Conservation (phyloP, 768 basidiomycete species). For the Bullera alba region DNA sequence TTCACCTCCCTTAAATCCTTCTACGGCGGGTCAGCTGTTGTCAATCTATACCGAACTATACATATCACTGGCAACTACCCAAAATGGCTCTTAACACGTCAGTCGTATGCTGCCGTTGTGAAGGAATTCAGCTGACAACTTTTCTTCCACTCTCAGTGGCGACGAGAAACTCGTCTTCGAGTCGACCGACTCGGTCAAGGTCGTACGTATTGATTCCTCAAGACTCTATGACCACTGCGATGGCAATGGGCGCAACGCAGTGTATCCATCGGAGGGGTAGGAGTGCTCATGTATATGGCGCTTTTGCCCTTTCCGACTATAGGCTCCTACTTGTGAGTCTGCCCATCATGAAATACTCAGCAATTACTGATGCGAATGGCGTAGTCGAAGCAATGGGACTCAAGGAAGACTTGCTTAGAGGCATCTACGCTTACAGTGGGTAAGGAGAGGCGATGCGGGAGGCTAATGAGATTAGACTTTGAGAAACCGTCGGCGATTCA, state of each 20-base stretch:
- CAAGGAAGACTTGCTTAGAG: conserved; percentile 46
- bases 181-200: conserved; percentile 78
- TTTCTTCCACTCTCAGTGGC: conserved; percentile 52
- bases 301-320: conserved; percentile 44
- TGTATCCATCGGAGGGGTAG: conserved; percentile 38
- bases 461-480: conserved; percentile 49
- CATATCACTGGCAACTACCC: no score
- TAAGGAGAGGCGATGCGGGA: background rate
- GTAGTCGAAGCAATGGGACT: conserved; percentile 47
- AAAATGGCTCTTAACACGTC: conserved; percentile 16
- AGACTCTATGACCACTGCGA: no score
- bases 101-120: background rate
- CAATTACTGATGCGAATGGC: conserved; percentile 8
- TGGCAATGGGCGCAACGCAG: conserved; percentile 12
- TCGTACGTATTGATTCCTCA: conserved; percentile 48
- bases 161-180: conserved; percentile 75
- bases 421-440: conserved; percentile 47
- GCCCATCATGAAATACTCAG: background rate
- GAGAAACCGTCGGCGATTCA: conserved; percentile 99
- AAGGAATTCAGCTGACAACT: conserved; percentile 50
- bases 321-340: conserved; percentile 47
- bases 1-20: no score
- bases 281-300: conserved; percentile 34
- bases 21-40: no score
- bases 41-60: no score